A percentile compares a stretch with the other conserved stretches of the same genome.
These are phyloP conservation scores for Penicillium brevicompactum DNA, from an alignment of 2,329 filamentous ascomycete species.

Conservation along the genomic window DNA sequence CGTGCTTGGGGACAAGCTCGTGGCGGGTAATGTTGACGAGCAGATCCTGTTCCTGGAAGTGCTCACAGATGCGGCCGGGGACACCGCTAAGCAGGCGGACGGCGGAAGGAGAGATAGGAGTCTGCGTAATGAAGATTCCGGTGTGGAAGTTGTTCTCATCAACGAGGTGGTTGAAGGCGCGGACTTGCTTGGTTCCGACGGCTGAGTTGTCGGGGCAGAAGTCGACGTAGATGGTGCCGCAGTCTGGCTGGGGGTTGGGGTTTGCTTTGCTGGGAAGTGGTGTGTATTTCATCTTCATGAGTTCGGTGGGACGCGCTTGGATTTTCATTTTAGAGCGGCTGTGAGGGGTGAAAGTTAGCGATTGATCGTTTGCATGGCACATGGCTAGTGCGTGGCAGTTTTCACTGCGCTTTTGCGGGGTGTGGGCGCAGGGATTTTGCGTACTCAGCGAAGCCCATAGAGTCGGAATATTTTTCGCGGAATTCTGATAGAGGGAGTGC, in stretches of 20 bases:
- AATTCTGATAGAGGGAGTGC: constrained; percentile 85
- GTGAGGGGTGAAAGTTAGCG: constrained; percentile 16
- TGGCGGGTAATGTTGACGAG: constrained; percentile 98
- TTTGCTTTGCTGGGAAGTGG: constrained; percentile 68
- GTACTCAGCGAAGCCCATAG: constrained; percentile 76
- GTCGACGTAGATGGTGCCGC: constrained; percentile 90
- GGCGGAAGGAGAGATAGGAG: constrained; percentile 80
- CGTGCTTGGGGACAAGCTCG: constrained; percentile 92
- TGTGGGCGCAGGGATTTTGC: constrained; percentile 32
- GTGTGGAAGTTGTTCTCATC: constrained; percentile 79
- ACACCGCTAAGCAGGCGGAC: constrained; percentile 82
- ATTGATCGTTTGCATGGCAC: not conserved
- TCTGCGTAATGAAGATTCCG: constrained; percentile 85
- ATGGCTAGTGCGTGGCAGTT: not conserved
- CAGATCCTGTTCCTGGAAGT: constrained; percentile 93
- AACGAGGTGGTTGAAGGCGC: constrained; percentile 82
- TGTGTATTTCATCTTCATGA: constrained; percentile 84
- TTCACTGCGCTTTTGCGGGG: constrained; percentile 13
- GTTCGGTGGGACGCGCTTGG: constrained; percentile 78
- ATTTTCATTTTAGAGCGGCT: constrained; percentile 86
- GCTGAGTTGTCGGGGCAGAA: constrained; percentile 74
- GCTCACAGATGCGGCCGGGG: constrained; percentile 80
- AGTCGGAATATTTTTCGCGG: constrained; percentile 68
- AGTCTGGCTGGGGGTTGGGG: constrained; percentile 70
- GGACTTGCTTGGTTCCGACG: constrained; percentile 90